Percentiles rank a stretch among this genome's conserved stretches.
phyloP scores from a whole-genome alignment of 225 moss, liverwort and hornwort genomes.

The Pseudisothecium myosuroides region DNA sequence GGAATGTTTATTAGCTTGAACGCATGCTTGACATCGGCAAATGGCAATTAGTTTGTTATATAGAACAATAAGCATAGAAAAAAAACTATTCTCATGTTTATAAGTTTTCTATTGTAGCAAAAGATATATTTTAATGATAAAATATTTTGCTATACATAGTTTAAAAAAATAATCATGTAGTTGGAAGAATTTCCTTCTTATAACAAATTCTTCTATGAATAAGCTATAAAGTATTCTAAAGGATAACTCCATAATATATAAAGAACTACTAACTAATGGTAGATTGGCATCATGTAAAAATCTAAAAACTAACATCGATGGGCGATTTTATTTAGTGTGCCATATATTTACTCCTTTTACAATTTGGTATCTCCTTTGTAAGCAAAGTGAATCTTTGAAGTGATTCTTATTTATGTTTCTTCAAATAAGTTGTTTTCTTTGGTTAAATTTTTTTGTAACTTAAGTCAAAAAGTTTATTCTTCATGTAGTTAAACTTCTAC shows the following conservation, averaged over 20 bases:
- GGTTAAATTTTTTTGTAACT: neutral
- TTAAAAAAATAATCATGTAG: neutral
- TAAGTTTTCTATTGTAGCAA: rapidly evolving
- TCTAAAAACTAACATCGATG: neutral
- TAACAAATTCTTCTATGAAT: neutral
- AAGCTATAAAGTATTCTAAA: neutral
- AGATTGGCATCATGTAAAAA: neutral
- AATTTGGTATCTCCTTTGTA: neutral
- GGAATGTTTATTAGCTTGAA: neutral
- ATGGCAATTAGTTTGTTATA: neutral
- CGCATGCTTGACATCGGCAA: rapidly evolving
- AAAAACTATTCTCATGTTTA: neutral
- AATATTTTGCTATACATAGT: rapidly evolving
- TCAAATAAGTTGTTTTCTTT: neutral
- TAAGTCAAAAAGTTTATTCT: neutral
- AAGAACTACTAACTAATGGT: neutral
- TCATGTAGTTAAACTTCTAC: neutral
- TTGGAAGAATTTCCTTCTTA: neutral
- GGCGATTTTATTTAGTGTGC: neutral
- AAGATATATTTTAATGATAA: too few species aligned
- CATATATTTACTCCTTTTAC: neutral
- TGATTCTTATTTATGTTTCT: neutral
- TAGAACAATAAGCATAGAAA: neutral
- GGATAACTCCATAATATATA: rapidly evolving
- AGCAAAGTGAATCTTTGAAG: neutral